Evolutionary conservation across 73 alveolate genomes (phyloP), one percentile per base, ranked within the genome.

Genomic region (Symbiodinium pilosum): DNA sequence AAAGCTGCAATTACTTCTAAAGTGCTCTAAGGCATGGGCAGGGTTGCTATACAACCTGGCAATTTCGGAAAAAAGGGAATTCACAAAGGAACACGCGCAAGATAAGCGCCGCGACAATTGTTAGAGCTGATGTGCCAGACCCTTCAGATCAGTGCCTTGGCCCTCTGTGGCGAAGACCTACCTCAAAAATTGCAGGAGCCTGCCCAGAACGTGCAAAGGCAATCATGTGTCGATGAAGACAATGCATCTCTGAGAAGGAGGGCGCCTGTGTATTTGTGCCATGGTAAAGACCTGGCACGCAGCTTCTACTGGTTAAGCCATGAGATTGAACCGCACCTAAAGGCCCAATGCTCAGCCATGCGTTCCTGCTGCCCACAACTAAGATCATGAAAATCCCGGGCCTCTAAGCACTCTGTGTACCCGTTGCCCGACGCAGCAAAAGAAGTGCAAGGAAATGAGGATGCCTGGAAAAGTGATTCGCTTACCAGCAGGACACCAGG

Each of bases 351-450:
- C n/a, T n/a, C n/a, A n/a, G n/a, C n/a, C n/a, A n/a, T n/a, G n/a
- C n/a, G n/a, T n/a, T n/a, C n/a, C n/a, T n/a, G n/a, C n/a, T n/a
- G n/a, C n/a, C n/a, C n/a, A n/a, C n/a, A n/a, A n/a, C n/a, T n/a
- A n/a, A n/a, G n/a, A n/a, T n/a, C n/a, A n/a, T n/a, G n/a, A n/a
- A 38, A 73, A 42, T 34, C 30, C 41, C 51, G 28, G 9, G 95
- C 95, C 95, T 89, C 95, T 30, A 2, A 89, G 87, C 87, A 89
- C 95, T 83, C 95, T 59, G 36, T 89, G 95, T 28, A 89, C 95
- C 32, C 95, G 95, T 38, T 89, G 95, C 47, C 95, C 95, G 36
- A 89, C 95, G 39, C 95, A 89, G 43, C 95, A 89, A 42, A 89
- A 89, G 73, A 89, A 89, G 69, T 89, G 95, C 87, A 89, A 20